Conservation (phyloP, 1,284 basidiomycete species). For the Quambalaria eucalypti region DNA sequence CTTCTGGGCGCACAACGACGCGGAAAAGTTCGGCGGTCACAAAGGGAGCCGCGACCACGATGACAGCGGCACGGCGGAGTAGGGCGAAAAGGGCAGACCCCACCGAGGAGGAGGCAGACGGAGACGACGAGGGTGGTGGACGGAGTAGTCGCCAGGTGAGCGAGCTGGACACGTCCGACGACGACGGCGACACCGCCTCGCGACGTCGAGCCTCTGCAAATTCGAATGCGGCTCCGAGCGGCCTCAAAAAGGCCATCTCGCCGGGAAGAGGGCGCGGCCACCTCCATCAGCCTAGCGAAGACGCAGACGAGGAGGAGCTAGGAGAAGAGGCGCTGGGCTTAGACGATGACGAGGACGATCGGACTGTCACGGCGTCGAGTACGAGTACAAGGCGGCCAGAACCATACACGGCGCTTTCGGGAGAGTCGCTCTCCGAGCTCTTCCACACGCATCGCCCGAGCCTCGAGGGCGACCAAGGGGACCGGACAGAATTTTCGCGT, state of each 20-base stretch:
- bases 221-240: neutral
- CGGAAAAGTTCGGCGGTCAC: neutral
- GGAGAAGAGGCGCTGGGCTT: no score
- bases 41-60: neutral
- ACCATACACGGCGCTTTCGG: no score
- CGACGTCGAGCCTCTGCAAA: neutral
- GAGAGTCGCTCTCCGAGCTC: no score
- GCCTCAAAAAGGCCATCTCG: neutral
- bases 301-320: constrained; percentile 9
- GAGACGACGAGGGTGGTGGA: neutral
- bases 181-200: neutral
- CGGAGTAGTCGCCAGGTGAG: neutral
- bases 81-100: neutral
- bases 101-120: neutral
- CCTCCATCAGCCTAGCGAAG: constrained; percentile 7
- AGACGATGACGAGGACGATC: no score
- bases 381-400: no score
- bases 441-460: no score
- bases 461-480: no score
- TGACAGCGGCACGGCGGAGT: no score
- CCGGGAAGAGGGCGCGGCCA: neutral
- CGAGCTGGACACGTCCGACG: neutral
- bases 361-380: no score
- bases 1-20: neutral
- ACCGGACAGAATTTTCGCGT: no score